Evolutionary conservation across 257 asterid genomes (phyloP).

Genomic region (Solanum sejunctum): DNA sequence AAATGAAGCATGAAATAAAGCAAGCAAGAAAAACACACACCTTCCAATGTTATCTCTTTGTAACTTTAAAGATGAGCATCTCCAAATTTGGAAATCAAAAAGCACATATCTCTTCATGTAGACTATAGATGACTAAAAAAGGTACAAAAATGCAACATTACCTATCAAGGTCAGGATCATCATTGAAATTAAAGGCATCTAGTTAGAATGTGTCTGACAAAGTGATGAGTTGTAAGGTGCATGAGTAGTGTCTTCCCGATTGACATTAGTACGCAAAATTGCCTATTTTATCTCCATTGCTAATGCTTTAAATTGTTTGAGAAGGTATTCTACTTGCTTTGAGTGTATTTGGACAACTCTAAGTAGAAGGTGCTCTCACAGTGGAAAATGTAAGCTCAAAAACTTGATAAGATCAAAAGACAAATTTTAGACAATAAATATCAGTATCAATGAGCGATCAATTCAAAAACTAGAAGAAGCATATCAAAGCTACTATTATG

Average conservation of each 20-base stretch:
- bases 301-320: constrained; percentile 40
- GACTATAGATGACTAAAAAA: not conserved
- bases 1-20: too few species aligned
- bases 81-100: constrained; percentile 27
- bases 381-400: constrained; percentile 63
- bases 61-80: constrained; percentile 41
- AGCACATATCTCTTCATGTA: not conserved
- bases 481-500: too few species aligned
- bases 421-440: not conserved
- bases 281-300: constrained; percentile 31
- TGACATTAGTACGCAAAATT: constrained; percentile 20
- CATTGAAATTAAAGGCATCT: constrained; percentile 39
- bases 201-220: constrained; percentile 52
- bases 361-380: constrained; percentile 74
- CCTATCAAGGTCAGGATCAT: constrained; percentile 22
- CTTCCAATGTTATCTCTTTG: constrained; percentile 54
- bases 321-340: constrained; percentile 67
- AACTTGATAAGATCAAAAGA: constrained; percentile 52
- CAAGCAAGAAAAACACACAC: constrained; percentile 9
- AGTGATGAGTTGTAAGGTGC: constrained; percentile 41
- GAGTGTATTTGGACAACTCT: constrained; percentile 73
- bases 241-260: constrained; percentile 50
- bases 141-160: not conserved
- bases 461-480: too few species aligned
- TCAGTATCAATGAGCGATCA: too few species aligned